These are phyloP conservation scores for Nectriaceae sp. DNA, from an alignment of 2,329 filamentous ascomycete species.

Conservation along the genomic window DNA sequence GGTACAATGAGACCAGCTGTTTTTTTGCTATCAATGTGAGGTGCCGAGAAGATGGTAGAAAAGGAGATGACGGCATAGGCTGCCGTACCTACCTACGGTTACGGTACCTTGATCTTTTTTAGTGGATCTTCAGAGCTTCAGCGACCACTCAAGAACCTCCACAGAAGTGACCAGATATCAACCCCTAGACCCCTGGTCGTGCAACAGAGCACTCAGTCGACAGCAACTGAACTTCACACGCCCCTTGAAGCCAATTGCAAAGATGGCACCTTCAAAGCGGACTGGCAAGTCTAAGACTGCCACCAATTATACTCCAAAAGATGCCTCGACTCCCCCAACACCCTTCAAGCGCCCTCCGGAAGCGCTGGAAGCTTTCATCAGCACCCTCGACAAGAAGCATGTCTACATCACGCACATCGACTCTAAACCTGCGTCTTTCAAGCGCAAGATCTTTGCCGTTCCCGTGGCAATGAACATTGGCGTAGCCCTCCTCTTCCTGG, in stretches of 20 bases:
- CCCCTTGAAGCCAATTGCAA: no score
- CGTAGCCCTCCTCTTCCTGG: slow-evolving; percentile 64
- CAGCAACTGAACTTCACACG: no score
- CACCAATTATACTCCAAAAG: slow-evolving; percentile 25
- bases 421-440: slow-evolving; percentile 66
- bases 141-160: slow-evolving; percentile 22
- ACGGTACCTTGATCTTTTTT: slow-evolving; percentile 8
- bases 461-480: slow-evolving; percentile 75
- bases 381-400: slow-evolving; percentile 64
- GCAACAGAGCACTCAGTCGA: no score
- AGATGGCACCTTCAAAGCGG: slow-evolving; percentile 39
- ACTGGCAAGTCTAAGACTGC: slow-evolving; percentile 33
- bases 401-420: slow-evolving; percentile 89
- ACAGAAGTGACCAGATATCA: slow-evolving; percentile 12
- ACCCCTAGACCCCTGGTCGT: no score
- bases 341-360: slow-evolving; percentile 71
- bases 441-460: slow-evolving; percentile 80
- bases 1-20: no score
- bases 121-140: slow-evolving; percentile 9
- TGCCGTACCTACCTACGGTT: no score
- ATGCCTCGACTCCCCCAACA: slow-evolving; percentile 45
- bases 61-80: no score
- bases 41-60: no score
- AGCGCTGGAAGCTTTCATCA: slow-evolving; percentile 65
- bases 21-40: no score